Base-by-base conservation (phyloP, 441 rosid genomes). In the Daphne laureola region DNA sequence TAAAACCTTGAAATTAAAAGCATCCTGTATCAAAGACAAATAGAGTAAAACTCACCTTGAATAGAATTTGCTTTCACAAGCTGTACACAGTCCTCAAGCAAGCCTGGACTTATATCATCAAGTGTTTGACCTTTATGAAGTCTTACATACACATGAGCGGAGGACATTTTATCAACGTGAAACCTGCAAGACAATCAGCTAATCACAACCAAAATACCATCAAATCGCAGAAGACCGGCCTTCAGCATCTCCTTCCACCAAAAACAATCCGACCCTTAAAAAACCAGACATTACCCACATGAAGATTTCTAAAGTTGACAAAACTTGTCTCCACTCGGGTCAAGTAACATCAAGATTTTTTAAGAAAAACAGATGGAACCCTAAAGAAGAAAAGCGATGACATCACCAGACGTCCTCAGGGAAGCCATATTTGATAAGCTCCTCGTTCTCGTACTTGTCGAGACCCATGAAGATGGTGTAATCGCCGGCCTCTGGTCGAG, bases 371-470 rank as follows among this genome's bases (percentile, higher is more conserved):
- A 50, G 2, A 16, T 8, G 5, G 3, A 47, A 62, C 9, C 17
- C 38, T 0, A 16, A 43, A 26, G 11, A 36, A 6, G 23, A 40
- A 15, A 5, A 44, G 36, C 25, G 7, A 18, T 13, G n/a, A 5
- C 17, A 49, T 53, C 72, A 89, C 97, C 99, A 90, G 61, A 93
- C 76, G 62, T 90, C 96, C 81, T 93, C 97, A 11, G 79, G 90
- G 82, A 90, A 87, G 68, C 99, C 99, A 63, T 87, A 93, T 70
- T 80, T 93, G 85, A 93, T 93, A 55, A 93, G 99, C 68, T 93
- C 99, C 64, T 93, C 99, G 78, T 93, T 93, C 86, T 93, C 99
- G 80, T 73, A 69, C 90, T 93, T 93, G 75, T 93, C 99, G 60
- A 93, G 83, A 25, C 97, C 97, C 99, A 90, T 93, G 82, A 90